Conservation (phyloP, 768 basidiomycete species). For the Neoboletus magnificus region DNA sequence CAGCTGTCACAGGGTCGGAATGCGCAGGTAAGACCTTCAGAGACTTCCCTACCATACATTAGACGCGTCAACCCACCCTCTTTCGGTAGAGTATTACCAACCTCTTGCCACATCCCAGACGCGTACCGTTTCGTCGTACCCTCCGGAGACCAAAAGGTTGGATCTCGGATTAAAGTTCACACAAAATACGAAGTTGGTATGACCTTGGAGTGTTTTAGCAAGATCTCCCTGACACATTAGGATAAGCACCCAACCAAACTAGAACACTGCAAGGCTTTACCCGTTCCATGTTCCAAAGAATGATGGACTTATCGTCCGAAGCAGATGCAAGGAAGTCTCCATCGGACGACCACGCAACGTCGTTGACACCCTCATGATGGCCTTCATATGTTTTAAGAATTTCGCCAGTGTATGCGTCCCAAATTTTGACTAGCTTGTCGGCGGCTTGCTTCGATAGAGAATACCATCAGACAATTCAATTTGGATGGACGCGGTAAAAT, state of each 20-base stretch:
- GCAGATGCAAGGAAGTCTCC: slow-evolving; percentile 84
- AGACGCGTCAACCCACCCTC: not conserved
- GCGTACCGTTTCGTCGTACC: slow-evolving; percentile 92
- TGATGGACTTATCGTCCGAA: slow-evolving; percentile 88
- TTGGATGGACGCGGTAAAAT: slow-evolving; percentile 25
- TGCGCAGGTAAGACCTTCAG: slow-evolving; percentile 90
- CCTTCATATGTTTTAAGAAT: slow-evolving; percentile 71
- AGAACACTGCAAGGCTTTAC: slow-evolving; percentile 34
- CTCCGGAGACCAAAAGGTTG: slow-evolving; percentile 89
- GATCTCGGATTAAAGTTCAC: slow-evolving; percentile 89
- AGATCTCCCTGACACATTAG: slow-evolving; percentile 43
- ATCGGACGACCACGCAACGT: slow-evolving; percentile 86
- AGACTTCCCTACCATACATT: slow-evolving; percentile 57
- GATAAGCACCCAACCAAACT: not conserved
- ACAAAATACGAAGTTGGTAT: slow-evolving; percentile 94
- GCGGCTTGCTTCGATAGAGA: slow-evolving; percentile 59
- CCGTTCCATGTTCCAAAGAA: slow-evolving; percentile 76
- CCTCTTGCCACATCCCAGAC: slow-evolving; percentile 96
- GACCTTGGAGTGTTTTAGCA: slow-evolving; percentile 71
- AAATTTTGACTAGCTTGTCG: slow-evolving; percentile 79
- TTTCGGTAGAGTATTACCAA: slow-evolving; percentile 25
- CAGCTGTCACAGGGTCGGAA: slow-evolving; percentile 94
- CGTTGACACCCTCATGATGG: slow-evolving; percentile 82
- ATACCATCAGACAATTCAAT: slow-evolving; percentile 18
- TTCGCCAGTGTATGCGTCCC: slow-evolving; percentile 71